Percentiles rank a stretch among this genome's conserved stretches.
Conservation (phyloP, 169 alveolate species). For the Plasmodium cynomolgi region DNA sequence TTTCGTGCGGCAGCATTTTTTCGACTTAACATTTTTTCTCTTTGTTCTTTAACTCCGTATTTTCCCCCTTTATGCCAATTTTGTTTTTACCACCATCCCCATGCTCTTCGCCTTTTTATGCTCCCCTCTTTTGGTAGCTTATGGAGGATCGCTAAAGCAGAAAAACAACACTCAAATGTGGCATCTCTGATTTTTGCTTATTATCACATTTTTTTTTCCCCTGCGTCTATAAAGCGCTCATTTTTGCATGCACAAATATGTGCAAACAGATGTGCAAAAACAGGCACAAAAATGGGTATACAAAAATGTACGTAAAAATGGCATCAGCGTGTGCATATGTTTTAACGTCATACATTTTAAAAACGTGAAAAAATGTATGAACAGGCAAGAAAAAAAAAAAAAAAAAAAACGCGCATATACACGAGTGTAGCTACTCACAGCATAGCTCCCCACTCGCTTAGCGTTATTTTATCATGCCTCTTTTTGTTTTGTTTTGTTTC, state of each 20-base stretch:
- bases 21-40: not conserved
- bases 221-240: not conserved
- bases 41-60: not conserved
- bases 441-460: not conserved
- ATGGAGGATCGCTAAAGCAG: not conserved
- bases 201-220: not conserved
- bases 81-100: not conserved
- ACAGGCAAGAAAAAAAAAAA: slow-evolving; percentile 11
- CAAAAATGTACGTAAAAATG: not conserved
- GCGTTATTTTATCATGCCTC: not conserved
- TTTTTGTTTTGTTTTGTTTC: not conserved
- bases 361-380: slow-evolving; percentile 24
- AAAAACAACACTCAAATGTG: not conserved
- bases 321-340: not conserved
- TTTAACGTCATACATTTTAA: not conserved
- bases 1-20: not conserved
- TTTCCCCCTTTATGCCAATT: not conserved
- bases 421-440: slow-evolving; percentile 12
- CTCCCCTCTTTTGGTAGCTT: not conserved
- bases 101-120: not conserved
- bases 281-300: not conserved
- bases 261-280: too few relatives aligned
- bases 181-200: not conserved
- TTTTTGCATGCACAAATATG: not conserved
- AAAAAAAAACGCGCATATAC: not conserved